A percentile compares a stretch with the other conserved stretches of the same genome.
phyloP scores from a whole-genome alignment of 2,329 filamentous ascomycete species.

The Tolypocladium pustulatum region DNA sequence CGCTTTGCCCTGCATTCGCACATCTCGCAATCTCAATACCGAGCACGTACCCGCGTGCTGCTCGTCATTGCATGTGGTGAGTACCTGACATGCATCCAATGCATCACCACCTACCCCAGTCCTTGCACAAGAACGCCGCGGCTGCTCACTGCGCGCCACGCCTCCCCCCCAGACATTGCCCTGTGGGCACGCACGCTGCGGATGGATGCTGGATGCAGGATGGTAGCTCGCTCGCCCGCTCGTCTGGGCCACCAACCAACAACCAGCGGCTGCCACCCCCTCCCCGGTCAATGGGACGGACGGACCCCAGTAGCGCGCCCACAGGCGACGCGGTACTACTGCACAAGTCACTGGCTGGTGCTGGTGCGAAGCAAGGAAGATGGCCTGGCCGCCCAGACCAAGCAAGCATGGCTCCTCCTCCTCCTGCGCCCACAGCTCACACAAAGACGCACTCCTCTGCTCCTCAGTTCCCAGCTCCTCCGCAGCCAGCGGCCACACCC shows the following conservation, averaged over 20 bases:
- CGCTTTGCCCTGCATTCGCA: not conserved
- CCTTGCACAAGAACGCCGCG: not conserved
- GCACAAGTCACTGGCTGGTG: slow-evolving; percentile 6
- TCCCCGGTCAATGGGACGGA: slow-evolving; percentile 1
- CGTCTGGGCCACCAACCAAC: not conserved
- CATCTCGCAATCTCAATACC: not conserved
- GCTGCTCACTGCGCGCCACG: not conserved
- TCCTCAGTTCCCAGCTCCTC: not conserved
- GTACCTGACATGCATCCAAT: slow-evolving; percentile 2
- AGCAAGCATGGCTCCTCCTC: not conserved
- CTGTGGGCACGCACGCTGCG: not conserved
- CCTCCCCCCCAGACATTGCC: not conserved
- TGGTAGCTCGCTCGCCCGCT: slow-evolving; percentile 1
- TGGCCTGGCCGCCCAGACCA: slow-evolving; percentile 3
- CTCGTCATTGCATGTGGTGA: not conserved
- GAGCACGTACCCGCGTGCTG: not conserved
- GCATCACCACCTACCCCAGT: slow-evolving; percentile 1
- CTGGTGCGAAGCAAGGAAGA: slow-evolving; percentile 6
- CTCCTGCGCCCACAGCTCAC: not conserved
- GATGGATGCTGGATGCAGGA: not conserved
- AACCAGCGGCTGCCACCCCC: not conserved
- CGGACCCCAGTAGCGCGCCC: slow-evolving; percentile 5
- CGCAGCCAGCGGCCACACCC: not conserved
- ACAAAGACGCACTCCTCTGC: not conserved
- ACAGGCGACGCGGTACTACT: slow-evolving; percentile 10